Conservation (phyloP, 1,139 yeast species). For the Debaryomycetaceae sp. region DNA sequence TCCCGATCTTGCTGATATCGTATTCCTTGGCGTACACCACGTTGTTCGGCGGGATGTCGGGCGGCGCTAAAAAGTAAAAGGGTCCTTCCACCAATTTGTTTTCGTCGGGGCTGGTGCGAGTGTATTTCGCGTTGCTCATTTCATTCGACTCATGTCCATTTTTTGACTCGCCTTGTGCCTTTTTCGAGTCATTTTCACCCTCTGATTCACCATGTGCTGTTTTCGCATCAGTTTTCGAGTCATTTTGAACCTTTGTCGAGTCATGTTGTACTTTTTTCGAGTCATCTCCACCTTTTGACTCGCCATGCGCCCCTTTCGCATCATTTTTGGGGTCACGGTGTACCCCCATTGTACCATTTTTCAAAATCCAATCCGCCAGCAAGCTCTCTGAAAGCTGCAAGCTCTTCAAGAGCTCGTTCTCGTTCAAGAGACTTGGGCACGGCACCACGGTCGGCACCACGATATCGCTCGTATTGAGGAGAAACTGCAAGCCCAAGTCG, state of each 20-base stretch:
- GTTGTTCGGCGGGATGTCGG: slow-evolving; percentile 22
- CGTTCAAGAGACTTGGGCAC: not conserved
- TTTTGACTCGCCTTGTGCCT: no score
- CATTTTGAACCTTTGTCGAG: not conserved
- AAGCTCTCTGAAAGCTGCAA: no score
- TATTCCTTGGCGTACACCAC: slow-evolving; percentile 52
- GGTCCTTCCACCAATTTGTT: not conserved
- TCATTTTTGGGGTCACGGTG: not conserved
- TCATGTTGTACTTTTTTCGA: not conserved
- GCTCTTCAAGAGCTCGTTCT: not conserved
- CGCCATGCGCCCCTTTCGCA: no score
- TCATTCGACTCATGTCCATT: not conserved
- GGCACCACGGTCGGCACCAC: slow-evolving; percentile 7
- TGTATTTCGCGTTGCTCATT: not conserved
- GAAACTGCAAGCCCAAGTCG: slow-evolving; percentile 64
- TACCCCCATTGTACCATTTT: not conserved
- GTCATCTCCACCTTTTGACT: no score
- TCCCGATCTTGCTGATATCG: slow-evolving; percentile 48
- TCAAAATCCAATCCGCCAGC: no score
- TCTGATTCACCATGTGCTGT: not conserved
- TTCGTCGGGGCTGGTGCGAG: no score
- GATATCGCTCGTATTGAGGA: slow-evolving; percentile 66
- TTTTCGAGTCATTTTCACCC: not conserved
- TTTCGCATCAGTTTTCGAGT: not conserved
- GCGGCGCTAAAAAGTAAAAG: slow-evolving; percentile 4